Percentiles rank a stretch among this genome's conserved stretches.
Conservation (phyloP, 441 rosid species). For the Gossypium aridum region DNA sequence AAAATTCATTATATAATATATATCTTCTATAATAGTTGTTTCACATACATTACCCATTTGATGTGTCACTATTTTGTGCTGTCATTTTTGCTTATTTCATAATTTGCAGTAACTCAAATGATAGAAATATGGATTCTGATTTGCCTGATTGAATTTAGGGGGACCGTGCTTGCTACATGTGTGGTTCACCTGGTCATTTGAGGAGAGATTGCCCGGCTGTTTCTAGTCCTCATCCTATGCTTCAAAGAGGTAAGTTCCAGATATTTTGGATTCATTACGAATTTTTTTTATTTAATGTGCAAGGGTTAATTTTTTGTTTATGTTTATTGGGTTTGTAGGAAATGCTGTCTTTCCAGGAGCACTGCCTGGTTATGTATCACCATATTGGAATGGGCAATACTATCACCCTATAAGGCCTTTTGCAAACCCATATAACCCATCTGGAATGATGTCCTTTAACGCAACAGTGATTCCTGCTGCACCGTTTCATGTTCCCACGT, state of each 20-base stretch:
- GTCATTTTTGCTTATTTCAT: background rate
- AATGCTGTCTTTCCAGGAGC: constrained; percentile 27
- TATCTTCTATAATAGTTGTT: background rate
- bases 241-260: constrained; percentile 29
- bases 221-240: constrained; percentile 23
- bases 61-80: background rate
- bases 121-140: background rate
- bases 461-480: constrained; percentile 23
- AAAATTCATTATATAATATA: background rate
- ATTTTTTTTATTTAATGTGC: background rate
- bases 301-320: constrained; percentile 5
- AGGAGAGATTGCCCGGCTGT: constrained; percentile 43
- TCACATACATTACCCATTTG: background rate
- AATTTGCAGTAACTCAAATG: background rate
- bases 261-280: background rate
- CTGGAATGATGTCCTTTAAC: constrained; percentile 31
- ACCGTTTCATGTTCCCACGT: constrained; percentile 22
- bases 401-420: constrained; percentile 25
- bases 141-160: constrained; percentile 27
- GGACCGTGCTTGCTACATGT: constrained; percentile 40
- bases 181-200: constrained; percentile 50
- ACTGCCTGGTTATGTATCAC: constrained; percentile 22
- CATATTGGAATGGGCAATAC: constrained; percentile 30
- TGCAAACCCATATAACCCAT: constrained; percentile 25
- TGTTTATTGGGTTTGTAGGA: constrained; percentile 23